These are phyloP conservation scores for Bolboschoenus planiculmis DNA, from an alignment of 176 grass and related monocot species.

Conservation along the genomic window DNA sequence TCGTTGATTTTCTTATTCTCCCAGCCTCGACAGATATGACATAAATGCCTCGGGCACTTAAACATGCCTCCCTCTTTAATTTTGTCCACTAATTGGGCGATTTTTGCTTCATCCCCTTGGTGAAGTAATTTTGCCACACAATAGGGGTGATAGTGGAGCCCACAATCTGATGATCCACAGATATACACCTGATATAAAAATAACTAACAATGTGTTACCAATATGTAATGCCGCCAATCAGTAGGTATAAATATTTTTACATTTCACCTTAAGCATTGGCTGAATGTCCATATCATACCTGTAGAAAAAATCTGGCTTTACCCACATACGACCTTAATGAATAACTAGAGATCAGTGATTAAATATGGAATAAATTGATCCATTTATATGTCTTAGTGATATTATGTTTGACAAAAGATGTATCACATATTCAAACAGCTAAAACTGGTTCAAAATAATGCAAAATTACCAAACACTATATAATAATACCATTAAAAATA, in stretches of 20 bases:
- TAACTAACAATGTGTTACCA: background rate
- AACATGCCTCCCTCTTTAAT: slow-evolving; percentile 46
- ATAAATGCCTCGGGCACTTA: slow-evolving; percentile 63
- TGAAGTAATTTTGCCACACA: slow-evolving; percentile 52
- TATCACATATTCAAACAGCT: background rate
- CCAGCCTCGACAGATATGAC: slow-evolving; percentile 33
- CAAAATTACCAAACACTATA: background rate
- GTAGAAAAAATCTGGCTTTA: background rate
- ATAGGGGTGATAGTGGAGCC: slow-evolving; percentile 69
- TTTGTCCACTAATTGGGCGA: slow-evolving; percentile 11
- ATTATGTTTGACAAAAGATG: background rate
- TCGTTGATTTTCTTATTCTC: slow-evolving; percentile 37
- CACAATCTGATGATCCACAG: slow-evolving; percentile 47
- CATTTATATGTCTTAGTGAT: background rate
- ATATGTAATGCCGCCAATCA: background rate
- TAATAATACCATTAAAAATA: background rate
- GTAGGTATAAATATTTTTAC: background rate
- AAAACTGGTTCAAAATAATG: background rate
- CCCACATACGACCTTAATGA: background rate
- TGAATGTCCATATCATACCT: background rate
- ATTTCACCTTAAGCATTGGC: background rate
- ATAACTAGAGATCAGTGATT: background rate
- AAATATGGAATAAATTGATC: background rate
- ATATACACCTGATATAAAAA: slow-evolving; percentile 53
- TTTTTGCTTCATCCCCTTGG: slow-evolving; percentile 11